Percentiles rank a stretch among this genome's conserved stretches.
These are phyloP conservation scores for Chamaecyparis obtusa DNA, from an alignment of 75 land plant genomes.

Conservation along the genomic window DNA sequence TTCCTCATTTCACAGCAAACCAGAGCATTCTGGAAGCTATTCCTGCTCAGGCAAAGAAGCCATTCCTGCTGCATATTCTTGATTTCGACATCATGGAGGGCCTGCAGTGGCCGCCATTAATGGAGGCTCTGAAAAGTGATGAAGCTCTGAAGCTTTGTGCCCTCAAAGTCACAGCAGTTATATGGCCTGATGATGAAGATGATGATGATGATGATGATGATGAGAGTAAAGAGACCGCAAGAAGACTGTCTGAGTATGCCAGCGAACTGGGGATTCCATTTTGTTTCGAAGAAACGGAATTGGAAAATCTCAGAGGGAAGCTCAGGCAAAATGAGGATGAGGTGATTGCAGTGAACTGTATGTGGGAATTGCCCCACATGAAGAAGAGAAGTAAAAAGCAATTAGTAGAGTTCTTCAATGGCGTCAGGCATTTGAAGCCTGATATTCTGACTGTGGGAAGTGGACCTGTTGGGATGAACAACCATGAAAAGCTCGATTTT, in stretches of 20 bases:
- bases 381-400: background rate
- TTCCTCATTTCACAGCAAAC: constrained; percentile 69
- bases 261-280: background rate
- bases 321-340: background rate
- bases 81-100: constrained; percentile 65
- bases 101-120: constrained; percentile 11
- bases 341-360: background rate
- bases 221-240: background rate
- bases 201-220: background rate
- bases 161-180: constrained; percentile 54
- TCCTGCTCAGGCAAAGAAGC: no score
- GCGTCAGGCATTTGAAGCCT: background rate
- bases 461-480: constrained; percentile 34
- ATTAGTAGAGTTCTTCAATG: background rate
- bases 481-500: constrained; percentile 9
- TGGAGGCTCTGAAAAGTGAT: constrained; percentile 49
- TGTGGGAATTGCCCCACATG: background rate
- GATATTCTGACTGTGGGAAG: background rate
- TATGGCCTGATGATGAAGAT: constrained; percentile 8
- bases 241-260: background rate
- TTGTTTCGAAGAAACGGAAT: background rate
- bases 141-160: constrained; percentile 21
- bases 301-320: background rate
- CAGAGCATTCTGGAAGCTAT: constrained; percentile 61
- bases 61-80: constrained; percentile 28